Base-by-base conservation (phyloP, 2,329 filamentous ascomycete species). In the Colletotrichum brevisporum region DNA sequence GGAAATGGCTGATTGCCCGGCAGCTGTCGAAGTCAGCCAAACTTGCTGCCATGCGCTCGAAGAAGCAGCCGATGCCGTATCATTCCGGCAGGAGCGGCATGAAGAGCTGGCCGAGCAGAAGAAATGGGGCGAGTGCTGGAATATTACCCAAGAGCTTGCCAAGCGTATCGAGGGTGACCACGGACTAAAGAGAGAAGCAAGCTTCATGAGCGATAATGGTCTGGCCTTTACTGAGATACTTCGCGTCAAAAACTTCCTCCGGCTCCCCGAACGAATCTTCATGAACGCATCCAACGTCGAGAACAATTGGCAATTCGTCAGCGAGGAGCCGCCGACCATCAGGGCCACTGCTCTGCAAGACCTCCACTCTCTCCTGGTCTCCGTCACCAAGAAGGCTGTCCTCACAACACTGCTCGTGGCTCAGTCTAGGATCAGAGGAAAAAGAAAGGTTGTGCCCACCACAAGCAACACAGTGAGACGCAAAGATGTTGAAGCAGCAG, bases 271-370 rank as follows among this genome's bases (percentile, higher is more conserved):
- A 53, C 83, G 83, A 1, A 74, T 95, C 1, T 96, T 95, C 76
- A 95, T 97, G 93, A 95, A 95, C 69, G 85, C 86, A 13, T 77
- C 83, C 2, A 82, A 87, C 50, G 80, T 84, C 13, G 88, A 89
- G 62, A 85, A 88, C 63, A 94, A 93, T 76, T 97, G 93, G 93
- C 83, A 82, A 41, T 84, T 83, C 47, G 74, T 92, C 8, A 85
- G 86, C 21, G 84, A 86, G n/a, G 85, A 88, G 64, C 83, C 83
- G 3, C 94, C 94, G 0, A 89, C 91, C 0, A 88, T 97, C 24
- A 90, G 92, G 73, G 88, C 90, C 6, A 94, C 93, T 2, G 90
- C 92, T 0, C 85, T 97, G n/a, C 85, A 88, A 5, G 93, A 96
- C 73, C 91, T 97, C 52, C 86, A 94, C 74, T 87, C 88, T 9